Evolutionary conservation across 2,329 filamentous ascomycete species (phyloP), one percentile per base, ranked within the genome.

Genomic region (Aschersonia sp.): DNA sequence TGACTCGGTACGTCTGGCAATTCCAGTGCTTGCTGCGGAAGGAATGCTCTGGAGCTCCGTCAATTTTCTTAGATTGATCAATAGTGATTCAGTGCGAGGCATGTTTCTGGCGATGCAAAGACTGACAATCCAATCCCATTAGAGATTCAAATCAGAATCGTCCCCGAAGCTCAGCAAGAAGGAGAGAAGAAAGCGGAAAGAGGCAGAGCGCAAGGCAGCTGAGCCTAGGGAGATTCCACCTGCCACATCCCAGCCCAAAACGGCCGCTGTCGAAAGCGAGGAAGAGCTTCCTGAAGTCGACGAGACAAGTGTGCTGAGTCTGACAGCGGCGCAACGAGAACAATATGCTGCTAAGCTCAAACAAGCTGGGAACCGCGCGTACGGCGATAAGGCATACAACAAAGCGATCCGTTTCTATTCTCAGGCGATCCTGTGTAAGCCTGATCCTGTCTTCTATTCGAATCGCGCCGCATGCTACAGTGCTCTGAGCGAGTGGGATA

Each of bases 391-490:
- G 70, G 85, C 94, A 60, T 95, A 95, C 69, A 83, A 87, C 67
- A 81, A 79, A 58, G 92, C 92, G 55, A 98, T 98, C 62, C 84
- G 89, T 5, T 80, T 98, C 37, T 98, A 98, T 69, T 86, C 86
- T 55, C 87, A 94, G 70, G 92, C 92, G 45, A 94, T 98, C 58
- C 72, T 97, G 46, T 97, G 92, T 83, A 94, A 92, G 71, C 84
- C 89, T 49, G 92, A 98, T 61, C 88, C 92, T 32, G 89, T 98
- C 64, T 98, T 92, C 75, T 98, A 94, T 76, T 97, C 92, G 53
- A 98, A 98, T 76, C 84, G 92, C 58, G 92, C 92, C 49, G 92
- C 92, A 47, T 98, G 92, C 76, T 94, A 88, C 72, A 97, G 95
- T 64, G 88, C 92, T 55, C 80, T 92, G 62, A 81, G 80, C 54